phyloP scores from a whole-genome alignment of 192 early-diverging fungal species.

The Borealophlyctis nickersoniae region DNA sequence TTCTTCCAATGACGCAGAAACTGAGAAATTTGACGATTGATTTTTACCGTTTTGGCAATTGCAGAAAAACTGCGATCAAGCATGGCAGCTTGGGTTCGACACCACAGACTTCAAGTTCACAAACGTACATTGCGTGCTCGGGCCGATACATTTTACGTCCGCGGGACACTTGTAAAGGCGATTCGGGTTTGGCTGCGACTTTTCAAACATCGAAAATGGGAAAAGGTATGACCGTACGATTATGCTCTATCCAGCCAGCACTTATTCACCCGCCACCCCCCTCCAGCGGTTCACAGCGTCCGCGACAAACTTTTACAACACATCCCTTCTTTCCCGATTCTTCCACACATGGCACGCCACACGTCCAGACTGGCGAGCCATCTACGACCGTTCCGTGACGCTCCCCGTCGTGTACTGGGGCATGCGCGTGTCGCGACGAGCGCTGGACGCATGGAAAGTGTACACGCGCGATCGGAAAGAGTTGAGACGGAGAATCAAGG shows the following conservation, averaged over 20 bases:
- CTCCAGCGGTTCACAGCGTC: too few species aligned
- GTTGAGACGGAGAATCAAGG: slow-evolving; percentile 6
- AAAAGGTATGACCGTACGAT: slow-evolving; percentile 3
- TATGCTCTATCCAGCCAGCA: too few species aligned
- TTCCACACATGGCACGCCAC: slow-evolving; percentile 5
- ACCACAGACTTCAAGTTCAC: background rate
- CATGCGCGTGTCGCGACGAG: slow-evolving; percentile 2
- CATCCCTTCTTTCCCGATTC: background rate
- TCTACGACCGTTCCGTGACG: slow-evolving; percentile 1
- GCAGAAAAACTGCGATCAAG: background rate
- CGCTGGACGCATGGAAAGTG: slow-evolving; percentile 3
- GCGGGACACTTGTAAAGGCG: background rate
- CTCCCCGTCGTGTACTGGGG: slow-evolving; percentile 13
- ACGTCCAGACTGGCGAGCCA: slow-evolving; percentile 11
- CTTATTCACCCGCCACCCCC: too few species aligned
- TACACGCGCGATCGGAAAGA: background rate
- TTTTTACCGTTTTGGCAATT: background rate
- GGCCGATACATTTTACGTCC: slow-evolving; percentile 5
- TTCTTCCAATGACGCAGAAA: too few species aligned
- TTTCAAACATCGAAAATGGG: slow-evolving; percentile 14
- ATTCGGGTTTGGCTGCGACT: slow-evolving; percentile 6
- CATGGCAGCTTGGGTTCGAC: slow-evolving; percentile 7
- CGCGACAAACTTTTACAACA: background rate
- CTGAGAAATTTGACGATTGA: too few species aligned
- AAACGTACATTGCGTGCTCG: background rate